Base-by-base conservation (phyloP, 257 asterid genomes). In the Solanum etuberosum region DNA sequence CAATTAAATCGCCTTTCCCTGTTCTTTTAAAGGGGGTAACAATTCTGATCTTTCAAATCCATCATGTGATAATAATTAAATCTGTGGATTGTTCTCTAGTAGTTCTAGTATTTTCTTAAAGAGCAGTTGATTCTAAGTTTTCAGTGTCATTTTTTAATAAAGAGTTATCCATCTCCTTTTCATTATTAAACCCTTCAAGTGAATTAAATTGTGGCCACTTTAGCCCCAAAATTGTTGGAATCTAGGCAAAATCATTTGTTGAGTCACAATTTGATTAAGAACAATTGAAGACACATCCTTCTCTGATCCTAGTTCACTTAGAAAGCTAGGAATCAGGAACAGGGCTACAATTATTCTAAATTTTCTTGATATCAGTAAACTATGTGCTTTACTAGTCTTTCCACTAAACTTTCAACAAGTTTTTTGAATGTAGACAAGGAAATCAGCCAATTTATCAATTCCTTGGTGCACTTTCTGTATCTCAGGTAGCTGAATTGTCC, bases 401-500 rank as follows among this genome's bases (percentile, higher is more conserved):
- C 65, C 68, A 48, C 43, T 38, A 32, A 31, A 29, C 21, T 85
- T 13, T 70, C 29, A 59, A 18, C 54, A 31, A 42, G 13, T 32
- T 51, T 20, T 34, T 46, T 65, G 54, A 16, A 85, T 42, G 32
- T 27, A 20, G 65, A 20, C 23, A 83, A 81, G 84, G 25, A 21
- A 38, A 10, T 48, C 21, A 81, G 83, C 76, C 48, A 84, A 86
- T 78, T 86, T 87, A 78, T 78, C 85, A 46, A 23, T 43, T 25
- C 40, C 48, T 29, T 34, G 46, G 34, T 42, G 20, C 83, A 61
- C 18, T 27, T 86, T 63, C 82, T 87, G 59, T 71, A 83, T 88
- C 90, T 85, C 92, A 96, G 99, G 93, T 95, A 38, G 93, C 91
- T 9, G 98, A 94, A 86, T 92, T 89, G 68, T 96, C 96, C 51